phyloP scores from a whole-genome alignment of 78 protist genomes.

The Dictyostelium capitatum region DNA sequence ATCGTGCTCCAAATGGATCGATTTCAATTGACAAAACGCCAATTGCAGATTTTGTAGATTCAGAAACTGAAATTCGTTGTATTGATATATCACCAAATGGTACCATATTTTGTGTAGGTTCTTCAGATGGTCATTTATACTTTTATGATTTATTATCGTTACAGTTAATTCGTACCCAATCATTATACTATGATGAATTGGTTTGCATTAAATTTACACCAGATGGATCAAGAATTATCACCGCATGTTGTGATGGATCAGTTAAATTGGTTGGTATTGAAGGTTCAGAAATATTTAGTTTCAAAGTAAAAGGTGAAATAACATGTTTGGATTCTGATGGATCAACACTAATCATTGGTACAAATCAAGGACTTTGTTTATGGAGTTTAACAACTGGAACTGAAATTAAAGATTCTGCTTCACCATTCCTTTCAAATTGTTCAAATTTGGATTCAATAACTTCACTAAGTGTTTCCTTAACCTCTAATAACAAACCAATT shows the following conservation, averaged over 20 bases:
- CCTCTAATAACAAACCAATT: neutral
- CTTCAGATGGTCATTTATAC: constrained; percentile 57
- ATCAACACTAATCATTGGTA: constrained; percentile 37
- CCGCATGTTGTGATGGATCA: constrained; percentile 16
- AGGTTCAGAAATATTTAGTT: constrained; percentile 61
- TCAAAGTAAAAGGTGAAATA: constrained; percentile 17
- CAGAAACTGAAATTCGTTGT: constrained; percentile 74
- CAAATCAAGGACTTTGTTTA: constrained; percentile 27
- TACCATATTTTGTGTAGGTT: constrained; percentile 50
- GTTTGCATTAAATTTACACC: constrained; percentile 48
- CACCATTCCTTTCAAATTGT: constrained; percentile 6
- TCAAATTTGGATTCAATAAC: constrained; percentile 12
- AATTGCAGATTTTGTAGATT: constrained; percentile 81
- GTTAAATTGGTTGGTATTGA: constrained; percentile 57
- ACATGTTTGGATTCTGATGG: constrained; percentile 74
- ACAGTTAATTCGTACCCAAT: neutral
- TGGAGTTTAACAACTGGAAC: constrained; percentile 71
- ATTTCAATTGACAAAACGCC: constrained; percentile 31
- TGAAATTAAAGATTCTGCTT: constrained; percentile 30
- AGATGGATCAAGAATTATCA: constrained; percentile 33
- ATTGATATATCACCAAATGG: constrained; percentile 68
- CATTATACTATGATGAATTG: constrained; percentile 12
- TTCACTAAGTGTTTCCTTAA: constrained; percentile 41
- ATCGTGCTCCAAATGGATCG: neutral
- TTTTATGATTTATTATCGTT: constrained; percentile 42